Evolutionary conservation across 306 rosid genomes (phyloP), one percentile per base, ranked within the genome.

Genomic region (Cicer judaicum): DNA sequence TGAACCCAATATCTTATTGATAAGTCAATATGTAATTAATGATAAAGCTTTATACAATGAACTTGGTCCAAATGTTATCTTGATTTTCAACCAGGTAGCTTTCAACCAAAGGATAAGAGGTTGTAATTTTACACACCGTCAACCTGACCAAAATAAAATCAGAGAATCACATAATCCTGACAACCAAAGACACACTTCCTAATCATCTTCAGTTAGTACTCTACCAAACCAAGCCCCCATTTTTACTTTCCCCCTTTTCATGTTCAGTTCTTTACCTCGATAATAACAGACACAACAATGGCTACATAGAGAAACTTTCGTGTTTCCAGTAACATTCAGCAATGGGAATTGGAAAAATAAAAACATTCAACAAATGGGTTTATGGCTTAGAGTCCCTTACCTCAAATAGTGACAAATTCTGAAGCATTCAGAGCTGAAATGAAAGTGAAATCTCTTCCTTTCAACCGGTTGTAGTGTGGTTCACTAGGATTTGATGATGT

Each of bases 321-420:
- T 24, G 16, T 44, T 66, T 46, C 5, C 19, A 46, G 72, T 46
- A 46, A 67, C 9, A 41, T 61, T 36, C 7, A 62, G 36, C 36
- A 29, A 29, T 8, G 12, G 47, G 2, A 62, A 36, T 36, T 3
- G 10, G 5, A 34, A 62, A 61, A 38, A 7, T 7, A 13, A 36
- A 62, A 62, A 36, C 29, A 14, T n/a, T 62, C 6, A 39, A 12
- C 21, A 10, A 39, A 14, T 7, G 21, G 7, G 68, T 39, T 39
- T 62, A 11, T 62, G n/a, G 24, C 1, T 62, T 7, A 62, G 68
- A n/a, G 68, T 1, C 47, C n/a, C 13, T 61, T 61, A 62, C 68
- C 46, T 61, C 21, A 38, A 38, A n/a, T 18, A 5, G 15, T 21
- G 40, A 10, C 39, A 29, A 29, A 29, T 29, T 29, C 36, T 29